phyloP scores from a whole-genome alignment of 306 rosid species.

The Pterocarpus macrocarpus region DNA sequence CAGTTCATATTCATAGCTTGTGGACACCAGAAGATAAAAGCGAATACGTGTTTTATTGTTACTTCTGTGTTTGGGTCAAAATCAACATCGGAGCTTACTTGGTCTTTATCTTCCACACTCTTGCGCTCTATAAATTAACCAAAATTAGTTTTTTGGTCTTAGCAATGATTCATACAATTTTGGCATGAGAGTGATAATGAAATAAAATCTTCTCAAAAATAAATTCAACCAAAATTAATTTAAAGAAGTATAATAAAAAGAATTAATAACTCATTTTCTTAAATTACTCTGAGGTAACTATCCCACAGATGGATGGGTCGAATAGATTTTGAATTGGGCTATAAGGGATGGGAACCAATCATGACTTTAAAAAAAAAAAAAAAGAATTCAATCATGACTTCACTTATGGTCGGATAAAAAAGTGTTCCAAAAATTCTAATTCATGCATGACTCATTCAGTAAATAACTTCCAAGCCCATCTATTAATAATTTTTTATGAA shows the following conservation, averaged over 20 bases:
- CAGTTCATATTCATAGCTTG: background rate
- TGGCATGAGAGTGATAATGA: background rate
- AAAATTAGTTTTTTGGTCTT: background rate
- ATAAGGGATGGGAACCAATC: too few species aligned
- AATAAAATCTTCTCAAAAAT: background rate
- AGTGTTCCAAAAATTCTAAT: too few species aligned
- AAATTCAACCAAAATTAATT: background rate
- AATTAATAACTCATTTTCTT: background rate
- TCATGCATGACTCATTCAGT: too few species aligned
- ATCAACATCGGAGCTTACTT: background rate
- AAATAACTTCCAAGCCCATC: too few species aligned
- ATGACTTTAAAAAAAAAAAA: too few species aligned
- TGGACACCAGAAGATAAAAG: slow-evolving; percentile 12
- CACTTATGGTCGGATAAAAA: too few species aligned
- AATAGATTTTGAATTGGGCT: too few species aligned
- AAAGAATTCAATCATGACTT: too few species aligned
- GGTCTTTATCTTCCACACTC: too few species aligned
- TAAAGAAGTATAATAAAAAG: too few species aligned
- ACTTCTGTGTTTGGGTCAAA: background rate
- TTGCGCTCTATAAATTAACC: background rate
- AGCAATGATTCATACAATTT: background rate
- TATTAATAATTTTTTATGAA: too few species aligned
- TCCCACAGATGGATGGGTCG: background rate
- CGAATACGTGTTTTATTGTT: slow-evolving; percentile 1
- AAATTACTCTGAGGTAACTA: background rate